Evolutionary conservation across 1,284 basidiomycete species (phyloP), one percentile per base, ranked within the genome.

Genomic region (Melampsora americana): DNA sequence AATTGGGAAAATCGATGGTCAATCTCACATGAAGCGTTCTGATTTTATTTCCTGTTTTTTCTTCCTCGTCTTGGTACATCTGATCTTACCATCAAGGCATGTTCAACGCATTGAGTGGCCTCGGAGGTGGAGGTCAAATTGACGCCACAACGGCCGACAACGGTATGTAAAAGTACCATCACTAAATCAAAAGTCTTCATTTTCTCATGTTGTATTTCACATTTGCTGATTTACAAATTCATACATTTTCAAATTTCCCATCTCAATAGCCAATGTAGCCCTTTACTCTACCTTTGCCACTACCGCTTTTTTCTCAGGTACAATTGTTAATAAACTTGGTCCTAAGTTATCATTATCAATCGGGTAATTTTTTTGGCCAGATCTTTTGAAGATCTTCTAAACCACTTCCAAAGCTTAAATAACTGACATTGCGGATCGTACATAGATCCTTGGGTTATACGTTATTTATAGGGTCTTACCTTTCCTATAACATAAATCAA

Each of bases 391-490:
- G 16, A 35, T 6, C 28, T 20, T 2, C 12, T 35, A 23, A 7
- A 7, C 26, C 23, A 62, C 18, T 62, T 28, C 4, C n/a, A n/a
- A 28, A 28, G 23, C 61, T 62, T 2, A 66, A 23, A 23, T 66
- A 26, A 66, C 42, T 28, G 28, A 66, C 3, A 11, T 39, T 66
- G n/a, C 7, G 18, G n/a, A 69, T 48, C 28, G 16, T 1, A 32
- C 26, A 30, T 26, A 70, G 69, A 32, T 77, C 68, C 1, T 71
- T 79, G n/a, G 81, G 81, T 23, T 82, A 82, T 76, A 79, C 78
- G 62, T 84, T 93, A 46, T 92, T 91, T 82, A 88, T 92, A 73
- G 89, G 87, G 9, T 87, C 89, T 12, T 90, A 87, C 81, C 85
- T 91, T 44, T 80, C 80, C 16, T 82, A 83, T 80, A 83, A 83